Base-by-base conservation (phyloP, 192 early-diverging fungal genomes). In the Entomortierella beljakovae region DNA sequence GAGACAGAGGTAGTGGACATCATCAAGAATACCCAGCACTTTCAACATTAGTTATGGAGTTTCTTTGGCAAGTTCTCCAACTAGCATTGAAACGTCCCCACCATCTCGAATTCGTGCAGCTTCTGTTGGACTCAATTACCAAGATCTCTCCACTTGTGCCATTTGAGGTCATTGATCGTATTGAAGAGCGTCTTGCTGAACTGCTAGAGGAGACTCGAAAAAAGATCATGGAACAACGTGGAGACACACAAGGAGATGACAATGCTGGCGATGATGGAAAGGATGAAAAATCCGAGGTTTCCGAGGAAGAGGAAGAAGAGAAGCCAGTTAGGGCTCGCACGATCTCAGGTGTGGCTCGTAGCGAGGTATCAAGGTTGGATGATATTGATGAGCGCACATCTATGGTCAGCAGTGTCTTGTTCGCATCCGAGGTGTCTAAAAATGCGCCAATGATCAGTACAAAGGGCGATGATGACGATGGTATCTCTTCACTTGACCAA, bases 41-140 rank as follows among this genome's bases (percentile, higher is more conserved):
- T 3, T 26, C 74, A 3, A 77, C 74, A 8, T 58, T 77, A 10
- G 74, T 77, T 22, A 68, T 77, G 60, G 74, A 77, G 48, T 77
- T 77, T 42, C 64, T 77, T 20, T 77, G 74, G 74, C 74, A 77
- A 38, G 38, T 77, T 16, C 66, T 77, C 23, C 65, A 77, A 55
- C 42, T 77, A 31, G 74, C 74, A 3, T 43, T 77, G 56, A 77
- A 77, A 61, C 50, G 74, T 9, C 74, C 64, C 13, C 74, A 77
- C 22, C 74, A 77, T 38, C 61, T 77, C 0, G 74, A 77, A 13
- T 77, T 77, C 64, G 66, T 77, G 1, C 74, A 77, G 46, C 55
- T 77, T 6, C 53, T 77, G 28, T 28, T 77, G 22, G 66, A 69
- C 9, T 77, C 74, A 10, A 77, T 77, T 29, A 69, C 74, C 33